A percentile compares a stretch with the other conserved stretches of the same genome.
These are phyloP conservation scores for Porpolomopsis calyptriformis DNA, from an alignment of 768 basidiomycete genomes.

Conservation along the genomic window DNA sequence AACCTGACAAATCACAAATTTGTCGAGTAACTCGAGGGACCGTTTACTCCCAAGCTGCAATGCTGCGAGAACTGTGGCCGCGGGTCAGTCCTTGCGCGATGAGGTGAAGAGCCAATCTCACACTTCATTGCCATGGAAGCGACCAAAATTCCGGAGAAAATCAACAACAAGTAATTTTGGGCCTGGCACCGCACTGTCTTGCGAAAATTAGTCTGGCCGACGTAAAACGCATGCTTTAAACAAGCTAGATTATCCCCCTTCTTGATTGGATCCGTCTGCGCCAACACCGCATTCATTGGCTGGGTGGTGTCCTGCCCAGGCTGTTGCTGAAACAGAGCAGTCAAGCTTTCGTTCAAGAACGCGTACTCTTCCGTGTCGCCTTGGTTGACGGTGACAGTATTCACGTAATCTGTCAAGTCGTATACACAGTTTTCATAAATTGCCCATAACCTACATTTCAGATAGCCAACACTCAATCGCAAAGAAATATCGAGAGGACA, in stretches of 20 bases:
- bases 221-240: conserved; percentile 69
- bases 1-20: conserved; percentile 87
- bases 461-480: too few species aligned
- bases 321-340: conserved; percentile 66
- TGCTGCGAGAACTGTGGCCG: conserved; percentile 68
- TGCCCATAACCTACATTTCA: conserved; percentile 83
- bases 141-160: conserved; percentile 66
- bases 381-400: conserved; percentile 46
- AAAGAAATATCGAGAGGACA: conserved; percentile 3
- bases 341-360: conserved; percentile 60
- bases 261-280: conserved; percentile 36
- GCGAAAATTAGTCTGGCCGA: conserved; percentile 71
- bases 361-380: conserved; percentile 36
- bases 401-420: conserved; percentile 83
- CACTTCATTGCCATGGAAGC: conserved; percentile 77
- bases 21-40: conserved; percentile 81
- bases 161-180: conserved; percentile 75
- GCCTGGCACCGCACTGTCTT: conserved; percentile 67
- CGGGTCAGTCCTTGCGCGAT: conserved; percentile 9
- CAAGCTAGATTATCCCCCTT: conserved; percentile 49
- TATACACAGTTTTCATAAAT: conserved; percentile 68
- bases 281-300: conserved; percentile 48
- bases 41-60: conserved; percentile 78
- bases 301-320: conserved; percentile 78
- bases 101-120: conserved; percentile 29